Evolutionary conservation across 306 rosid genomes (phyloP).

Genomic region (Ormosia semicastrata): DNA sequence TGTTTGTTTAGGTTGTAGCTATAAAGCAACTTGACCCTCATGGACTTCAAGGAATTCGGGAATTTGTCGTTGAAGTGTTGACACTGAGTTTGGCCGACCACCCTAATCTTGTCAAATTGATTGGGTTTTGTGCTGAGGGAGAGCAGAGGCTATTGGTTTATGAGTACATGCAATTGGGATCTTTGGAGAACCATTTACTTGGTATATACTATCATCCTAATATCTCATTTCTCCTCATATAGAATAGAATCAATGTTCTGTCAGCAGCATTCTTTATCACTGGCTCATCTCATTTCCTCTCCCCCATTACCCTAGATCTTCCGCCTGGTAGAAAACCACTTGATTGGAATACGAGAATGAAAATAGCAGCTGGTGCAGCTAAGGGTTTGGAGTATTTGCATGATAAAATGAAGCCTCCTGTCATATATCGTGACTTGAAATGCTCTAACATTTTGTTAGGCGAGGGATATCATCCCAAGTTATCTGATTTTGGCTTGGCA

Average conservation of each 20-base stretch:
- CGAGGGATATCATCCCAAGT: slow-evolving; percentile 69
- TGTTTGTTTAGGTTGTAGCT: slow-evolving; percentile 70
- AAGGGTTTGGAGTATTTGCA: slow-evolving; percentile 89
- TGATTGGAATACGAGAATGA: slow-evolving; percentile 89
- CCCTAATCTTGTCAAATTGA: slow-evolving; percentile 73
- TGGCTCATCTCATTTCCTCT: background rate
- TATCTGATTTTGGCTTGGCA: slow-evolving; percentile 92
- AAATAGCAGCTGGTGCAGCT: slow-evolving; percentile 78
- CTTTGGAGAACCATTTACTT: slow-evolving; percentile 74
- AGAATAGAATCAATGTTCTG: background rate
- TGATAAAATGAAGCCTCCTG: slow-evolving; percentile 63
- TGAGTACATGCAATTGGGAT: slow-evolving; percentile 83
- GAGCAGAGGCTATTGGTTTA: slow-evolving; percentile 80
- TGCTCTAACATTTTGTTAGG: slow-evolving; percentile 86
- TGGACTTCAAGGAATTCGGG: slow-evolving; percentile 77
- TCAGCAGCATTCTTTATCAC: background rate
- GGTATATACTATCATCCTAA: slow-evolving; percentile 43
- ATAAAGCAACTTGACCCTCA: slow-evolving; percentile 70
- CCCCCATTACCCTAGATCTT: slow-evolving; percentile 39
- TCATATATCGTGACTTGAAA: slow-evolving; percentile 81
- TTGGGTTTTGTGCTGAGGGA: slow-evolving; percentile 84
- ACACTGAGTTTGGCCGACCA: slow-evolving; percentile 74
- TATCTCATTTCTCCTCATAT: background rate
- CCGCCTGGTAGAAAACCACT: slow-evolving; percentile 41
- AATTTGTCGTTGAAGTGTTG: slow-evolving; percentile 75